Evolutionary conservation across 2,329 filamentous ascomycete species (phyloP).

Genomic region (Alternaria infectoria): DNA sequence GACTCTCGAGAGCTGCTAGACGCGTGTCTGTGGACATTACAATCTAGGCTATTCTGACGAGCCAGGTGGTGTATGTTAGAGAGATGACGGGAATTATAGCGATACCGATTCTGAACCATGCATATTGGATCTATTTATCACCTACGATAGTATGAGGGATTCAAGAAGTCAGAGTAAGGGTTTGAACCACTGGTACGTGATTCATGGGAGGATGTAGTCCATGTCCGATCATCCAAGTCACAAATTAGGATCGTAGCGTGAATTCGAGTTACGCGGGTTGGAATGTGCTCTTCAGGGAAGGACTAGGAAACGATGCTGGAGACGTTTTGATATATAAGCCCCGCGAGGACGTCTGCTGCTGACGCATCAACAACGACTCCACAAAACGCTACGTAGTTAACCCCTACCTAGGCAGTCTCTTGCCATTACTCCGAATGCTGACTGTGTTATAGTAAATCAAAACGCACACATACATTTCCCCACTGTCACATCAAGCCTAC

Average conservation of each 20-base stretch:
- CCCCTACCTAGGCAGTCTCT: neutral
- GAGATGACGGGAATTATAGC: too few species aligned
- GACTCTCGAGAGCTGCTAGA: constrained; percentile 2
- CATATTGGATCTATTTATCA: neutral
- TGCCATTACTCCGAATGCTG: neutral
- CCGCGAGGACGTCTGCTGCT: neutral
- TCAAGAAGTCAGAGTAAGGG: neutral
- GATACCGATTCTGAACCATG: neutral
- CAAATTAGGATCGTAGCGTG: neutral
- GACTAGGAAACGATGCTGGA: neutral
- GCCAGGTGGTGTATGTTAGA: neutral
- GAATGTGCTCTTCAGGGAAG: neutral
- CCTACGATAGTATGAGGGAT: neutral
- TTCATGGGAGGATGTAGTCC: neutral
- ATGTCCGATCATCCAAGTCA: neutral
- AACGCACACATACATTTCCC: neutral
- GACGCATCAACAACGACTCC: neutral
- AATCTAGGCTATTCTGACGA: neutral
- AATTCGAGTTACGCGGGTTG: neutral
- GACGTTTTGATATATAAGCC: neutral
- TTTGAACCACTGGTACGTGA: neutral
- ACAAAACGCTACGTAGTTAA: neutral
- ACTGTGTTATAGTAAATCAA: neutral
- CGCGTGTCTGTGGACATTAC: neutral
- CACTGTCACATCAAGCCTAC: neutral